Percentiles rank a stretch among this genome's conserved stretches.
Conservation (phyloP, 2,329 filamentous ascomycete species). For the Xylariaceae sp. region DNA sequence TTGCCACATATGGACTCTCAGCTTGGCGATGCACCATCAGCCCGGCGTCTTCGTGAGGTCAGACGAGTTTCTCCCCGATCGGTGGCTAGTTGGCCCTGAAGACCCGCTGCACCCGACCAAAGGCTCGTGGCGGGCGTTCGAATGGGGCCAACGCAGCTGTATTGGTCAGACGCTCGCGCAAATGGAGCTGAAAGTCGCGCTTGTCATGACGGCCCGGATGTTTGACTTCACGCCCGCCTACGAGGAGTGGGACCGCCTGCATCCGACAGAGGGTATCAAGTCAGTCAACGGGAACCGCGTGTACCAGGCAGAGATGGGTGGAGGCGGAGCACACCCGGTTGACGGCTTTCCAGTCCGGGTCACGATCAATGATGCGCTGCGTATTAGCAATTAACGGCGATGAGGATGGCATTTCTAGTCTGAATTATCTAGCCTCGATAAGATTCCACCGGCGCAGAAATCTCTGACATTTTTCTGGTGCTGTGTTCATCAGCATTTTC, state of each 20-base stretch:
- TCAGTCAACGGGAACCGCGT: slow-evolving; percentile 21
- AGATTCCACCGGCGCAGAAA: too few species aligned
- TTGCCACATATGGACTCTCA: slow-evolving; percentile 19
- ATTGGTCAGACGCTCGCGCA: slow-evolving; percentile 31
- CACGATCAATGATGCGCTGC: too few species aligned
- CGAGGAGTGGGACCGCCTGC: slow-evolving; percentile 21
- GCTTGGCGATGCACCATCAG: slow-evolving; percentile 36
- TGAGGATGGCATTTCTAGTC: too few species aligned
- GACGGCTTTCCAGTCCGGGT: slow-evolving; percentile 15
- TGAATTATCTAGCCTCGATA: too few species aligned
- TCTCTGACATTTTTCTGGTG: too few species aligned
- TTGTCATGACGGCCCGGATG: slow-evolving; percentile 21
- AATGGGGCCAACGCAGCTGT: slow-evolving; percentile 29
- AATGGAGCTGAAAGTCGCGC: slow-evolving; percentile 26
- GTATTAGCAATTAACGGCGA: too few species aligned
- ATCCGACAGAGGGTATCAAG: slow-evolving; percentile 12
- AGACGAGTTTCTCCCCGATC: slow-evolving; percentile 32
- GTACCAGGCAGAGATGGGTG: slow-evolving; percentile 25
- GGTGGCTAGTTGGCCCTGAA: slow-evolving; percentile 35
- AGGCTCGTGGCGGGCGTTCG: slow-evolving; percentile 26
- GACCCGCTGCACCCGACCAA: slow-evolving; percentile 24
- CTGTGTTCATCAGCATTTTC: too few species aligned
- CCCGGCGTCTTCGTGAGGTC: slow-evolving; percentile 32
- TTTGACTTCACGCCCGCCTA: slow-evolving; percentile 32
- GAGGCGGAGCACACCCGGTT: slow-evolving; percentile 15